These are phyloP conservation scores for Smallanthus sonchifolius DNA, from an alignment of 129 eudicot species.

Conservation along the genomic window DNA sequence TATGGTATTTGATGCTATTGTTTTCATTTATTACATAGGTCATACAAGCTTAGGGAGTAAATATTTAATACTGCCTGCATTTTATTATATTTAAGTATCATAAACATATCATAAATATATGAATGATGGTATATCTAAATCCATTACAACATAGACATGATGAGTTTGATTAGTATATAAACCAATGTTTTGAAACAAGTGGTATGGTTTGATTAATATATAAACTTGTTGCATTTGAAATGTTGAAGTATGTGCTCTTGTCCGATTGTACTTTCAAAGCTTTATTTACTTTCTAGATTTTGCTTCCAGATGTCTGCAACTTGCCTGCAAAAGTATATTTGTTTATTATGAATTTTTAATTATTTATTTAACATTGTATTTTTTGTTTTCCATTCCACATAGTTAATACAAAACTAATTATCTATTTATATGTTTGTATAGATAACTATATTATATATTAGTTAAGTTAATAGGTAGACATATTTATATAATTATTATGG, in stretches of 20 bases:
- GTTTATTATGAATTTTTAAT: neutral
- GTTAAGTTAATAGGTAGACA: no score
- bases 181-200: neutral
- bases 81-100: no score
- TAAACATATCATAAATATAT: no score
- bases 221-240: neutral
- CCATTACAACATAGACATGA: neutral
- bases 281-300: slow-evolving; percentile 6
- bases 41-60: neutral
- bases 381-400: neutral
- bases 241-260: slow-evolving; percentile 19
- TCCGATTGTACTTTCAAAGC: slow-evolving; percentile 17
- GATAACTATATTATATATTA: no score
- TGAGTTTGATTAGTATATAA: neutral
- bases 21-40: neutral
- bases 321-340: slow-evolving; percentile 3
- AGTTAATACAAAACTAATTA: neutral
- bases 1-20: neutral
- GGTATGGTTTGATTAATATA: neutral
- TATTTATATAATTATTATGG: no score
- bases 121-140: neutral
- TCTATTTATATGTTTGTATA: no score
- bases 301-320: slow-evolving; percentile 2
- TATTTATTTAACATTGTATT: neutral
- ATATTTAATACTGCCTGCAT: neutral